phyloP scores from a whole-genome alignment of 768 basidiomycete species.

The Sporobolomyces roseus region DNA sequence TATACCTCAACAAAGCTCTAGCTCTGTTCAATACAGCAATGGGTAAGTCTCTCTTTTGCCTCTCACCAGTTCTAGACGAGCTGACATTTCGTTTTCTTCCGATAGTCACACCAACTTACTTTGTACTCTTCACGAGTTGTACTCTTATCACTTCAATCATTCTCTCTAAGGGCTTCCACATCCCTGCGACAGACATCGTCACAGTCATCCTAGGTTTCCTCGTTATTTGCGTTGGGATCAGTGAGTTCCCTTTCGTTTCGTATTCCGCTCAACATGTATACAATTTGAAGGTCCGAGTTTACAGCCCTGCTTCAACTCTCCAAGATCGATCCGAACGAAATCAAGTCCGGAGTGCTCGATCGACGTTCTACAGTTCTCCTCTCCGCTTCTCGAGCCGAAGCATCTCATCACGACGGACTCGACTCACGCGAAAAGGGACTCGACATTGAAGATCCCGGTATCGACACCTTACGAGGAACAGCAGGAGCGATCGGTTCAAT shows the following conservation, averaged over 20 bases:
- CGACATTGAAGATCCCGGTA: constrained; percentile 81
- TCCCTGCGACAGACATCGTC: constrained; percentile 71
- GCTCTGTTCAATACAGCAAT: constrained; percentile 67
- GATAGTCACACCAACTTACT: constrained; percentile 45
- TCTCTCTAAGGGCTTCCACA: constrained; percentile 82
- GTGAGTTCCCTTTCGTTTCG: not conserved
- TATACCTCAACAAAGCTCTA: constrained; percentile 90
- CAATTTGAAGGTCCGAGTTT: no score
- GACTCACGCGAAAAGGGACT: constrained; percentile 52
- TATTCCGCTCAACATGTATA: no score
- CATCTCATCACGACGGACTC: constrained; percentile 3
- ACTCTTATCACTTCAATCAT: constrained; percentile 54
- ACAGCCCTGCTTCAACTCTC: constrained; percentile 81
- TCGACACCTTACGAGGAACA: constrained; percentile 83
- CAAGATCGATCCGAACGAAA: constrained; percentile 78
- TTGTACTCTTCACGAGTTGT: constrained; percentile 49
- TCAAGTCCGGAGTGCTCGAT: constrained; percentile 55
- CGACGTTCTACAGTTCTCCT: constrained; percentile 83
- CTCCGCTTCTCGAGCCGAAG: constrained; percentile 74
- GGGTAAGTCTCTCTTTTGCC: constrained; percentile 42
- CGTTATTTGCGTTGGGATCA: constrained; percentile 85
- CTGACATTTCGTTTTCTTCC: no score
- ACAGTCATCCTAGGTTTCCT: constrained; percentile 83
- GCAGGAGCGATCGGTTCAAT: constrained; percentile 89
- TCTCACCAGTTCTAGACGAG: no score